phyloP scores from a whole-genome alignment of 768 basidiomycete species.

The Epithele typhae region DNA sequence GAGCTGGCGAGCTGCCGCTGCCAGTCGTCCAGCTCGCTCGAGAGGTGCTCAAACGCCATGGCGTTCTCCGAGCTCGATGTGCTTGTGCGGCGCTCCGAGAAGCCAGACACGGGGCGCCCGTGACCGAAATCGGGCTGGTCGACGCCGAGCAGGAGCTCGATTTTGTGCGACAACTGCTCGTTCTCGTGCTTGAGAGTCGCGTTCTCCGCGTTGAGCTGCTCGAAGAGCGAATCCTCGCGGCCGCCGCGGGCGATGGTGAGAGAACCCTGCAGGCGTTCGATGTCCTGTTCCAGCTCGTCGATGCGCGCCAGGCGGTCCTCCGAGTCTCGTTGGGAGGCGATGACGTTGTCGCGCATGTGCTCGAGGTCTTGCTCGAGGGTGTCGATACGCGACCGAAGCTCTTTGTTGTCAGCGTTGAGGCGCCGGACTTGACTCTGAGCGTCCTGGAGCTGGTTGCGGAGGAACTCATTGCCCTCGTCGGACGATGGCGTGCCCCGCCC shows the following conservation, averaged over 20 bases:
- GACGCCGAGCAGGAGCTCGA: slow-evolving; percentile 82
- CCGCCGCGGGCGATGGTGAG: slow-evolving; percentile 72
- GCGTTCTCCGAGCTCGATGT: slow-evolving; percentile 82
- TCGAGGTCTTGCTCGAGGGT: slow-evolving; percentile 73
- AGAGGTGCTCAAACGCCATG: slow-evolving; percentile 70
- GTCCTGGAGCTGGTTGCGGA: slow-evolving; percentile 71
- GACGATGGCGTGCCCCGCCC: slow-evolving; percentile 76
- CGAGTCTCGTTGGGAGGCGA: slow-evolving; percentile 71
- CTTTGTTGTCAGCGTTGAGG: slow-evolving; percentile 69
- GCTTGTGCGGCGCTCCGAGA: slow-evolving; percentile 55
- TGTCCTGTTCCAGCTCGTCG: slow-evolving; percentile 76
- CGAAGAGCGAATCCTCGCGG: slow-evolving; percentile 70
- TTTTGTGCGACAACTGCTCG: slow-evolving; percentile 87
- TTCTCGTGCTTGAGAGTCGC: slow-evolving; percentile 76
- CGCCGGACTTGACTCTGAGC: slow-evolving; percentile 74
- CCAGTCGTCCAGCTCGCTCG: slow-evolving; percentile 83
- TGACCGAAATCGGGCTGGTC: slow-evolving; percentile 71
- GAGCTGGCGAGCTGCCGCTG: slow-evolving; percentile 79
- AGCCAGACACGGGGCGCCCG: slow-evolving; percentile 55
- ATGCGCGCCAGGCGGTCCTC: slow-evolving; percentile 73
- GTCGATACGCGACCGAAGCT: slow-evolving; percentile 69
- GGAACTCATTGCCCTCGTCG: slow-evolving; percentile 60
- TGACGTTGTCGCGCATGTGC: slow-evolving; percentile 61
- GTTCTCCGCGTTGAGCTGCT: slow-evolving; percentile 83
- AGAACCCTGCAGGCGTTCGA: slow-evolving; percentile 71